Evolutionary conservation across 2,329 filamentous ascomycete species (phyloP), one percentile per base, ranked within the genome.

Genomic region (Aschersonia sp.): DNA sequence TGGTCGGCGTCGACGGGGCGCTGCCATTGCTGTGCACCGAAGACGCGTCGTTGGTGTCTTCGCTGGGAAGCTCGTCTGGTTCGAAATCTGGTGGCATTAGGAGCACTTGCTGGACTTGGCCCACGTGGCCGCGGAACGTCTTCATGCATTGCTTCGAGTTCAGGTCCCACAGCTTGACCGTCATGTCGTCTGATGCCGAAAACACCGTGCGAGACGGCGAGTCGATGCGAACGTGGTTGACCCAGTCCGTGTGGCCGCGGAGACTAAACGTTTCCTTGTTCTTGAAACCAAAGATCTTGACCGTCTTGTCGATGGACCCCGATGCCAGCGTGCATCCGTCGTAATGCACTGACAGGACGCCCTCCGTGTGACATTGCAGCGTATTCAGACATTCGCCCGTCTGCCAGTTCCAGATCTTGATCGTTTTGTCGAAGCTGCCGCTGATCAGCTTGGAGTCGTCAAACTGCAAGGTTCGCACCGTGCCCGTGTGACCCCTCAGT

Each of bases 321-420:
- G 89, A 94, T 0, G 87, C 91, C 20, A 97, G 74, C 45, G 89
- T 81, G 48, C 85, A 85, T 28, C 79, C 82, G 51, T 89, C 87
- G 61, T 94, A 94, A 65, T 97, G 85, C 6, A 97, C 75, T 29
- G 83, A 83, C 53, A 97, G 84, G 30, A 98, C 85, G 9, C 89
- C 89, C 38, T 82, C 82, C 20, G 74, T 78, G 60, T 97, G 92
- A 29, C 84, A 84, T 9, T 77, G 75, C 48, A 94, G 81, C 0
- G 84, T 94, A 45, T 83, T 85, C 49, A 96, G 75, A 56, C 87
- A 89, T 56, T 88, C 79, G 44, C 92, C 92, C 0, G 88, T 96
- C 52, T 85, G 79, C 89, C 89, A 96, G 60, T 98, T 94, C 92
- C 92, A 98, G 35, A 98, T 80, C 61, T 86, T 89, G 57, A 98